phyloP scores from a whole-genome alignment of 768 basidiomycete species.

The Mycena vulgaris region DNA sequence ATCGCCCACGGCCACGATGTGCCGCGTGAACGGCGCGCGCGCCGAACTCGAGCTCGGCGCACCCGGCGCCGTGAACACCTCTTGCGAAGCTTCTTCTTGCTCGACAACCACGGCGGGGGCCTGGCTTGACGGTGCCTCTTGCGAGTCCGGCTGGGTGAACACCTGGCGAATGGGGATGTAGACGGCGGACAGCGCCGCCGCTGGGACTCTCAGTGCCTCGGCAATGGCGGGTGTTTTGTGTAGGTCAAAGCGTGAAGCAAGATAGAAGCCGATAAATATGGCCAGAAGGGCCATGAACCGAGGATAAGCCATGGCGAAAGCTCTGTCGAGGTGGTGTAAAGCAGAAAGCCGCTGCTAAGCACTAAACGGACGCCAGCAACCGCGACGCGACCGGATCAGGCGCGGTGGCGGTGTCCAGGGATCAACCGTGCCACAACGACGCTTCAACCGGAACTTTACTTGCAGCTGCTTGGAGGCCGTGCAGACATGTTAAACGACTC shows the following conservation, averaged over 20 bases:
- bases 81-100: constrained; percentile 11
- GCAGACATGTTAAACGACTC: no score
- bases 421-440: not conserved
- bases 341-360: not conserved
- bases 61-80: constrained; percentile 4
- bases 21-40: constrained; percentile 56
- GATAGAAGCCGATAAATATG: constrained; percentile 15
- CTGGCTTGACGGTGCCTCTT: no score
- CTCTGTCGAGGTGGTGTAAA: not conserved
- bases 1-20: constrained; percentile 92
- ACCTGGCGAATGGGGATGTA: constrained; percentile 10
- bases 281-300: constrained; percentile 17
- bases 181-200: constrained; percentile 7
- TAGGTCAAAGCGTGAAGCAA: constrained; percentile 24
- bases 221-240: constrained; percentile 13
- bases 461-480: no score
- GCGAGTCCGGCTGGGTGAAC: not conserved
- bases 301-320: constrained; percentile 4
- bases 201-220: not conserved
- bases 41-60: constrained; percentile 9
- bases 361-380: not conserved
- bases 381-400: not conserved
- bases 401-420: not conserved
- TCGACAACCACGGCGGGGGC: not conserved
- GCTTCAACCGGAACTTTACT: not conserved